Evolutionary conservation across 305 asterid species (phyloP).

Genomic region (Rubia balearica): DNA sequence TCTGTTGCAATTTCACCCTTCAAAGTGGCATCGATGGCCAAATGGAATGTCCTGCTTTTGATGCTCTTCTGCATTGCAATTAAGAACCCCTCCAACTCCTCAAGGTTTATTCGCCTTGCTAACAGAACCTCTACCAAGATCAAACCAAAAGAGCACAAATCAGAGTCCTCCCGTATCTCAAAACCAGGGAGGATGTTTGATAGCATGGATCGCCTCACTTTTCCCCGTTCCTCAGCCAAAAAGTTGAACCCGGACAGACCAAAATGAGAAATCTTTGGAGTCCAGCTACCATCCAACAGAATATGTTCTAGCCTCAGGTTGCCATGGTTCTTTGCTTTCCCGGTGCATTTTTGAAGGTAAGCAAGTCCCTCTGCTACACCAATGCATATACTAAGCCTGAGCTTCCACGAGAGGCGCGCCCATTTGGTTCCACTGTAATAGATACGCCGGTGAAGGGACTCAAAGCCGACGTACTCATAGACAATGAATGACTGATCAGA

Average conservation of each 20-base stretch:
- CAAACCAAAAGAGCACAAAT: background rate
- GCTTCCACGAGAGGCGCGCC: background rate
- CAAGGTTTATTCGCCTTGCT: background rate
- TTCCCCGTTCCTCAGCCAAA: background rate
- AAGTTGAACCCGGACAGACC: background rate
- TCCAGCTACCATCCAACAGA: background rate
- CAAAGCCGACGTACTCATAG: background rate
- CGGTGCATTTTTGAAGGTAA: constrained; percentile 3
- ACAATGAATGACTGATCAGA: constrained; percentile 10
- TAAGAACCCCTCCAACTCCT: background rate
- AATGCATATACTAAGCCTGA: constrained; percentile 1
- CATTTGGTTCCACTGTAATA: background rate
- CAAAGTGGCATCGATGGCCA: background rate
- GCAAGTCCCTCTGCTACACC: background rate
- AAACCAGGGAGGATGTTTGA: background rate
- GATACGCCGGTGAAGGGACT: background rate
- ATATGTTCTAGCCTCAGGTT: background rate
- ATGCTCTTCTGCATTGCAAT: background rate
- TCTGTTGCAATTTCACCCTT: background rate
- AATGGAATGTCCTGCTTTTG: background rate
- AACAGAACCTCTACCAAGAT: constrained; percentile 6
- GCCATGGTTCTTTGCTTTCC: background rate
- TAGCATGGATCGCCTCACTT: too few relatives aligned
- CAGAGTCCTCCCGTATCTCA: background rate
- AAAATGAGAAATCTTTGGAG: constrained; percentile 10